These are phyloP conservation scores for Cornus suecica DNA, from an alignment of 148 eudicot genomes.

Conservation along the genomic window DNA sequence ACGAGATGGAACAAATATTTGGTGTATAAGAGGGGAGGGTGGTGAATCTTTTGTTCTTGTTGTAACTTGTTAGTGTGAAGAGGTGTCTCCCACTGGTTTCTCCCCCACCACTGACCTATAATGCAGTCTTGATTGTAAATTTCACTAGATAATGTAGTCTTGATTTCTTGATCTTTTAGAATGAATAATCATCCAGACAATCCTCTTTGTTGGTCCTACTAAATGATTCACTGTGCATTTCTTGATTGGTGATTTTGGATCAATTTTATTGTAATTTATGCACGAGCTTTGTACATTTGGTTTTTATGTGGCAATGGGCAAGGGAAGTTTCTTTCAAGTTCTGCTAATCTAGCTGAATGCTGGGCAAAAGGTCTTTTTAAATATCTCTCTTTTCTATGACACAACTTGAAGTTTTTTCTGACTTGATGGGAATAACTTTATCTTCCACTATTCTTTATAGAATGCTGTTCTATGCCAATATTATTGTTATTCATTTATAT, in stretches of 20 bases:
- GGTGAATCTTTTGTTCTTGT: not conserved
- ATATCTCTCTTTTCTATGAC: not conserved
- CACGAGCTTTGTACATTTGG: too few species aligned
- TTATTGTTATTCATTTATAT: too few species aligned
- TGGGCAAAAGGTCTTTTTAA: too few species aligned
- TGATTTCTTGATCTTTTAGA: not conserved
- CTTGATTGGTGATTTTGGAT: not conserved
- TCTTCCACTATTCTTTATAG: too few species aligned
- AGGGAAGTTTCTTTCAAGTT: too few species aligned
- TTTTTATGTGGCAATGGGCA: too few species aligned
- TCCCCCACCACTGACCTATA: not conserved
- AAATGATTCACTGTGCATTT: not conserved
- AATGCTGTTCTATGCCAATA: too few species aligned
- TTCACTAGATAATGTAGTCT: not conserved
- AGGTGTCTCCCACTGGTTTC: not conserved
- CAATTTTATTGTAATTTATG: too few species aligned
- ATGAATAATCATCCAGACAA: too few species aligned
- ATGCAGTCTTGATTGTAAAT: constrained; percentile 1
- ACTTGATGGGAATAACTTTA: too few species aligned
- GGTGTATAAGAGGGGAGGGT: not conserved
- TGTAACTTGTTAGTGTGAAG: not conserved
- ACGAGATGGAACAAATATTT: not conserved
- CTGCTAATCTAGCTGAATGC: too few species aligned
- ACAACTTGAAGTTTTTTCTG: too few species aligned
- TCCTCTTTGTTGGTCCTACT: not conserved